These are phyloP conservation scores for Chrysanthemum seticuspe DNA, from an alignment of 129 eudicot genomes.

Conservation along the genomic window DNA sequence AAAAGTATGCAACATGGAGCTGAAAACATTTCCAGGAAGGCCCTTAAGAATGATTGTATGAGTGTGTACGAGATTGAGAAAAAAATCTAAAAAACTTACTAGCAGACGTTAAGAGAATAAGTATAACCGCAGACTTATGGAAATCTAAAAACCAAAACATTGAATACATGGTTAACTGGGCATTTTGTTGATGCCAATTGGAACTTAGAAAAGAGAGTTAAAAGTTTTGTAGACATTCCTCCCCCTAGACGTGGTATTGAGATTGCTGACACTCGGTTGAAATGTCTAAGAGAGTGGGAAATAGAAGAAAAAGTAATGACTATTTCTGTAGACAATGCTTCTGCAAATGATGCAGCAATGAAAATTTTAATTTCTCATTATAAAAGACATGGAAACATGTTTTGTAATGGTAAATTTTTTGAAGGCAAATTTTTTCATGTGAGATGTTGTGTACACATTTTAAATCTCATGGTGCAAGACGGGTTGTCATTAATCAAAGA, in stretches of 20 bases:
- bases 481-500: too few species aligned
- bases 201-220: not conserved
- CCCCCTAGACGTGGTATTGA: not conserved
- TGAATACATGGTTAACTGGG: slow-evolving; percentile 7
- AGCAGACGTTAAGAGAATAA: not conserved
- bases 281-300: too few species aligned
- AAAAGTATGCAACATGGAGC: not conserved
- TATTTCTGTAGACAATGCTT: too few species aligned
- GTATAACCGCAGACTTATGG: slow-evolving; percentile 4
- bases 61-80: slow-evolving; percentile 2
- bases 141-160: not conserved
- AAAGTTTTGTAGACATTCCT: not conserved
- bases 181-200: slow-evolving; percentile 9
- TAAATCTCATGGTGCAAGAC: too few species aligned
- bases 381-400: not conserved
- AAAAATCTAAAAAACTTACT: slow-evolving; percentile 3
- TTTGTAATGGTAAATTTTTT: not conserved
- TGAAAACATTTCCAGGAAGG: not conserved
- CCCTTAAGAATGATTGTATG: slow-evolving; percentile 6
- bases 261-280: too few species aligned
- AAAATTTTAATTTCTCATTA: too few species aligned
- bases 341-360: too few species aligned
- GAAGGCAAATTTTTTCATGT: not conserved
- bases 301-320: too few species aligned
- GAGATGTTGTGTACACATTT: too few species aligned